Percentiles rank a stretch among this genome's conserved stretches.
These are phyloP conservation scores for Pyricularia grisea DNA, from an alignment of 2,329 filamentous ascomycete genomes.

Conservation along the genomic window DNA sequence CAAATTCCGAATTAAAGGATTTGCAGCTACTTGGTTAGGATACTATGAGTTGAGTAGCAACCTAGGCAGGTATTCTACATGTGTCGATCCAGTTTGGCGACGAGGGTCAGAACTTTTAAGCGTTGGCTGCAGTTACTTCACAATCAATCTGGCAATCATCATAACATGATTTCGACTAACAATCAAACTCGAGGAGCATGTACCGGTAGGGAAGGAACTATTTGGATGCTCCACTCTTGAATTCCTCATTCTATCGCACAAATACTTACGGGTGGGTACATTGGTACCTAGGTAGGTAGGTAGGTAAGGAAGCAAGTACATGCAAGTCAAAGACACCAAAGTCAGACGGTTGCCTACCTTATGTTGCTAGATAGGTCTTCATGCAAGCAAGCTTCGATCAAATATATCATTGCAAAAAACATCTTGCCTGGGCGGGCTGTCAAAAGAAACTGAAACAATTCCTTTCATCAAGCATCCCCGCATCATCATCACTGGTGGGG, in stretches of 20 bases:
- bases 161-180: background rate
- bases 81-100: background rate
- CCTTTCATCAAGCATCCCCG: background rate
- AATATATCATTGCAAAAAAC: too few species aligned
- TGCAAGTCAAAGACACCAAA: background rate
- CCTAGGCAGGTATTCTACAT: background rate
- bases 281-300: too few species aligned
- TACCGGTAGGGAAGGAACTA: background rate
- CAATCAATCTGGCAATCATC: background rate
- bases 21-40: background rate
- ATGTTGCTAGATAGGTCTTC: too few species aligned
- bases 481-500: background rate
- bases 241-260: background rate
- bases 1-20: background rate
- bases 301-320: too few species aligned
- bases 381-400: too few species aligned
- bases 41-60: background rate
- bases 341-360: background rate
- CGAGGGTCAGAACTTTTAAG: background rate
- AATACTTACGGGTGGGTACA: background rate
- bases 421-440: too few species aligned
- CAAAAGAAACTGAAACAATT: too few species aligned
- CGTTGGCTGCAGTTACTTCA: background rate
- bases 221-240: background rate
- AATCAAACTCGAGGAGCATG: background rate